Conservation (phyloP, 345 rosid genomes). For the Syzygium grande region DNA sequence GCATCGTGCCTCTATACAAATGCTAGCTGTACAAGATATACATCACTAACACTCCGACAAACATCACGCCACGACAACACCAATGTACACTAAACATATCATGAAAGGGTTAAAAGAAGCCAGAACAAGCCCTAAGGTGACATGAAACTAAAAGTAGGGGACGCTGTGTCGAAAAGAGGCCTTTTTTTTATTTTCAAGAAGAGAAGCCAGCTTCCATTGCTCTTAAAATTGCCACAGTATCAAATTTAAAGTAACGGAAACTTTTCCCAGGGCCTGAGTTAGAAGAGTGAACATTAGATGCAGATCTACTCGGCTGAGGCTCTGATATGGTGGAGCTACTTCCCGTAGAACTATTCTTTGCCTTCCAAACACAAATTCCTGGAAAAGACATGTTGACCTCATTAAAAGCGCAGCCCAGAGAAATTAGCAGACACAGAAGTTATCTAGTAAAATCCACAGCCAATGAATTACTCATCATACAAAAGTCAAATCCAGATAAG, state of each 20-base stretch:
- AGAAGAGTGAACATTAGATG: conserved; percentile 30
- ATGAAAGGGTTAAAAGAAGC: not conserved
- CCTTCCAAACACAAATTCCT: conserved; percentile 82
- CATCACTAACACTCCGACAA: not conserved
- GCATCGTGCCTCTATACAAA: not conserved
- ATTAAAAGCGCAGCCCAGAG: not conserved
- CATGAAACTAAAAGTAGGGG: not conserved
- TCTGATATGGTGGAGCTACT: conserved; percentile 25
- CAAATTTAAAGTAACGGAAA: conserved; percentile 65
- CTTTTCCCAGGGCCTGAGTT: conserved; percentile 49
- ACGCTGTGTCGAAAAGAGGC: not conserved
- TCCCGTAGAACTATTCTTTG: conserved; percentile 52
- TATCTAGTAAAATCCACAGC: not conserved
- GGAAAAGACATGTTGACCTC: not conserved
- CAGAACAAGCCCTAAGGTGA: not conserved
- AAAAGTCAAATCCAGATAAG: not conserved
- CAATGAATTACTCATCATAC: not conserved
- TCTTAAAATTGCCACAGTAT: conserved; percentile 43
- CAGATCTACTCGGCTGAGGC: conserved; percentile 35
- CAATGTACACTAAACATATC: not conserved
- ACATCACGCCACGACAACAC: not conserved
- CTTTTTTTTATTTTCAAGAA: not conserved
- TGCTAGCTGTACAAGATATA: conserved; percentile 1
- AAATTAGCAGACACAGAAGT: not conserved
- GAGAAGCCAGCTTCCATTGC: conserved; percentile 61